Evolutionary conservation across 2,329 filamentous ascomycete species (phyloP), one percentile per base, ranked within the genome.

Genomic region (Periglandula ipomoeae): DNA sequence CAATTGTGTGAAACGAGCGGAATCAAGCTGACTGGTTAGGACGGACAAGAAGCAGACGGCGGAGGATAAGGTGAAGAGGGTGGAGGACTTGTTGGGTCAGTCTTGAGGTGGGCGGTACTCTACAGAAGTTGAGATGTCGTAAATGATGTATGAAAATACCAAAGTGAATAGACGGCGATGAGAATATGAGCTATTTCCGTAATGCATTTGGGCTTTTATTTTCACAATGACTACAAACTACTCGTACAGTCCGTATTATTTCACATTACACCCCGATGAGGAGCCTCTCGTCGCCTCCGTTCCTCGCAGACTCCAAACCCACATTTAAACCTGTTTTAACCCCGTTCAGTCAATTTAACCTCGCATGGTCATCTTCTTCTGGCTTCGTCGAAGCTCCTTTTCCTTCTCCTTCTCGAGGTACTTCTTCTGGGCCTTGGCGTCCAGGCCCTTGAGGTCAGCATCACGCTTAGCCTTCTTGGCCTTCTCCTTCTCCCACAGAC

Each of bases 381-480:
- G 67, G 26, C 65, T 65, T 66, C 72, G 76, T 59, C 76, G 75
- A 61, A 76, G 51, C 68, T 85, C 84, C 76, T 84, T 87, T 63
- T 89, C 84, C 58, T 76, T 80, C 74, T 91, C 87, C 68, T 82
- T 85, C 58, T 90, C 87, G 49, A 91, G 75, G 64, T 82, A 91
- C 71, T 88, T 89, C 74, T 87, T 87, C 75, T 91, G 87, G 52
- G 86, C 85, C 67, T 90, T 89, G 48, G 87, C 86, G 59, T 84
- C 85, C 60, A 91, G 76, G 11, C 77, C 76, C 60, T 83, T 85
- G 55, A 93, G 76, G 63, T 90, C 82, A 57, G 84, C 82, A 60
- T 96, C 91, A 47, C 90, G 81, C 78, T 97, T 94, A 61, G 86
- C 82, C 72, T 96, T 95, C 70, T 85, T 90, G 65, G 84, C 72